phyloP scores from a whole-genome alignment of 805 yeast genomes.

The Sugiyamaella americana region DNA sequence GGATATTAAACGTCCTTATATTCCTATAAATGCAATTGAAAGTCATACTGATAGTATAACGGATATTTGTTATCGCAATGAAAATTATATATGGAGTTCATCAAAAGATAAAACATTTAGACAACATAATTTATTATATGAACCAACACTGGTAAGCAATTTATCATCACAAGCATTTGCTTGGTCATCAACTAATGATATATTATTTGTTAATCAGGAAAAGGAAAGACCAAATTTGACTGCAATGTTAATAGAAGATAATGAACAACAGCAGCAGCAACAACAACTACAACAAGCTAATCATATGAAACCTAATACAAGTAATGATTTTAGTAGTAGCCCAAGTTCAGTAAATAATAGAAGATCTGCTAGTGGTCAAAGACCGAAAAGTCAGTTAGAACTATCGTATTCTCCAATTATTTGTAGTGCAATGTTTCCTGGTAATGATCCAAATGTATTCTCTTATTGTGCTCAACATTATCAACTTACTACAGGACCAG shows the following conservation, averaged over 20 bases:
- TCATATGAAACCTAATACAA: background rate
- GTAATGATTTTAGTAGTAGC: background rate
- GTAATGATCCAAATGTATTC: conserved; percentile 19
- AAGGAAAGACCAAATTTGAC: conserved; percentile 6
- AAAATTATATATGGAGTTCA: conserved; percentile 42
- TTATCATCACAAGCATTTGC: conserved; percentile 46
- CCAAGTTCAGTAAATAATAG: background rate
- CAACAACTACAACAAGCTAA: background rate
- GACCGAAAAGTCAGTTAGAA: background rate
- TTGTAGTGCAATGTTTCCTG: conserved; percentile 14
- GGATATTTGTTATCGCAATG: conserved; percentile 52
- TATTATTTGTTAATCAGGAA: conserved; percentile 49
- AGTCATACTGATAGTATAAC: conserved; percentile 45
- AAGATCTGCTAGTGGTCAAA: background rate
- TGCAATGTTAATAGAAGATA: background rate
- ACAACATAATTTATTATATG: conserved; percentile 43
- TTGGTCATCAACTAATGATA: conserved; percentile 52
- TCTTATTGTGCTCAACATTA: conserved; percentile 20
- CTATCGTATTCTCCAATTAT: conserved; percentile 3
- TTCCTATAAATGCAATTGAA: conserved; percentile 56
- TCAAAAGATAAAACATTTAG: conserved; percentile 46
- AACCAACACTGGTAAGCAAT: conserved; percentile 43
- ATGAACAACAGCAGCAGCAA: background rate
- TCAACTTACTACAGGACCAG: conserved; percentile 35
- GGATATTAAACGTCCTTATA: conserved; percentile 61